These are phyloP conservation scores for Yamadazyma insecticola DNA, from an alignment of 805 yeast genomes.

Conservation along the genomic window DNA sequence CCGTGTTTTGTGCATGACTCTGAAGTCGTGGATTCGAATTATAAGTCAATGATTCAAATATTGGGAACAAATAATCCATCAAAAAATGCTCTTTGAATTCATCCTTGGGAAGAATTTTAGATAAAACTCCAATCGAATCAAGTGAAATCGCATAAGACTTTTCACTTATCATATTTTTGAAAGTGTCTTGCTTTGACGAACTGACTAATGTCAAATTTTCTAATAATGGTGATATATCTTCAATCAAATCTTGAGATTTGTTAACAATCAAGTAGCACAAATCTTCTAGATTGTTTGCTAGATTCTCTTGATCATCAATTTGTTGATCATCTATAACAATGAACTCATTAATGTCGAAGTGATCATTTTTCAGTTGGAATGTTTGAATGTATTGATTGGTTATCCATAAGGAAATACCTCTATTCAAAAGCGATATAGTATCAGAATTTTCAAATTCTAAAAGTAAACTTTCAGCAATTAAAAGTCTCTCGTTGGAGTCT, in stretches of 20 bases:
- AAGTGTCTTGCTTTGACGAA: constrained; percentile 1
- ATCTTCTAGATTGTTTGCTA: constrained; percentile 16
- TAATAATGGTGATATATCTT: constrained; percentile 20
- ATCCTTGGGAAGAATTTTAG: constrained; percentile 17
- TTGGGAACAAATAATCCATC: constrained; percentile 67
- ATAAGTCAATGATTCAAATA: constrained; percentile 66
- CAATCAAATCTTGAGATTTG: constrained; percentile 40
- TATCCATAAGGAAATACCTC: constrained; percentile 27
- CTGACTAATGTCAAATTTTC: constrained; percentile 5
- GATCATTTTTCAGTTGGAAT: constrained; percentile 1
- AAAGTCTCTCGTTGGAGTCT: neutral
- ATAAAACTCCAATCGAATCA: constrained; percentile 36
- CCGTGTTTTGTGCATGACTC: constrained; percentile 52
- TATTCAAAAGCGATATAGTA: neutral
- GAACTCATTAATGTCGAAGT: constrained; percentile 14
- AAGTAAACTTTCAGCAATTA: constrained; percentile 2
- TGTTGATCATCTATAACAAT: constrained; percentile 11
- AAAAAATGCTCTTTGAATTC: constrained; percentile 48
- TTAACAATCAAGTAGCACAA: constrained; percentile 24
- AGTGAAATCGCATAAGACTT: constrained; percentile 37
- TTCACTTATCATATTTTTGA: constrained; percentile 13
- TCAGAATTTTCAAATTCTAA: neutral
- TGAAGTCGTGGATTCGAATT: constrained; percentile 39
- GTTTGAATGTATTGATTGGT: constrained; percentile 16
- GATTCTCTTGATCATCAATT: constrained; percentile 9